Conservation (phyloP, 768 basidiomycete species). For the Collybiopsis confluens region DNA sequence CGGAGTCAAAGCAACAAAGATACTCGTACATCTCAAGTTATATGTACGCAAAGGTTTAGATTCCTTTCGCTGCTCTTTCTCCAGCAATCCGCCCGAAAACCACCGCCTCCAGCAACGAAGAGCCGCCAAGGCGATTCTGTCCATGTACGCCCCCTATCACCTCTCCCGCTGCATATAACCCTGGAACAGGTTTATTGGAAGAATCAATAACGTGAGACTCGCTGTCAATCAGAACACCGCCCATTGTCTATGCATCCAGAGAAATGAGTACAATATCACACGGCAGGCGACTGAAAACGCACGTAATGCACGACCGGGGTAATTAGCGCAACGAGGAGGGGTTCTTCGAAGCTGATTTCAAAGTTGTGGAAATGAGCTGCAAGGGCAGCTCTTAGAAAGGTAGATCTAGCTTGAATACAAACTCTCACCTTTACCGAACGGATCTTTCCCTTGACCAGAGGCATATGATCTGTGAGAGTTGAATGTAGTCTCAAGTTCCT, state of each 20-base stretch:
- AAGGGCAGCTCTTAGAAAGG: neutral
- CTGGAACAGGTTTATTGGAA: conserved; percentile 13
- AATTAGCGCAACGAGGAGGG: conserved; percentile 19
- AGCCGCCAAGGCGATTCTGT: conserved; percentile 22
- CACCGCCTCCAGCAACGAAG: conserved; percentile 23
- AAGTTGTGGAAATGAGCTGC: conserved; percentile 12
- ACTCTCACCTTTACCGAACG: conserved; percentile 13
- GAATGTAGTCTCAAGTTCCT: conserved; percentile 13
- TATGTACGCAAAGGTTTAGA: too few relatives aligned
- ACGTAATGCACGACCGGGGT: conserved; percentile 26
- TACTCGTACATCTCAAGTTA: too few relatives aligned
- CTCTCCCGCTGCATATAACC: conserved; percentile 23
- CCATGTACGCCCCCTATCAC: conserved; percentile 26
- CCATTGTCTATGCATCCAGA: conserved; percentile 19
- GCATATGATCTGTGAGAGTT: conserved; percentile 10
- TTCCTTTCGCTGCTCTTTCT: conserved; percentile 11
- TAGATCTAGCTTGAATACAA: neutral
- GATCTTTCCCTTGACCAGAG: conserved; percentile 15
- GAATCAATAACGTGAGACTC: conserved; percentile 17
- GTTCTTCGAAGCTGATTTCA: conserved; percentile 10
- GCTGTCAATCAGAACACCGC: conserved; percentile 19
- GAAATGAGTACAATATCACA: neutral
- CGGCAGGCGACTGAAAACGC: neutral
- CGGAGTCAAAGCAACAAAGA: too few relatives aligned
- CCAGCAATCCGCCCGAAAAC: conserved; percentile 25